phyloP scores from a whole-genome alignment of 371 early-diverging fungal genomes.

The Mucor sp. region DNA sequence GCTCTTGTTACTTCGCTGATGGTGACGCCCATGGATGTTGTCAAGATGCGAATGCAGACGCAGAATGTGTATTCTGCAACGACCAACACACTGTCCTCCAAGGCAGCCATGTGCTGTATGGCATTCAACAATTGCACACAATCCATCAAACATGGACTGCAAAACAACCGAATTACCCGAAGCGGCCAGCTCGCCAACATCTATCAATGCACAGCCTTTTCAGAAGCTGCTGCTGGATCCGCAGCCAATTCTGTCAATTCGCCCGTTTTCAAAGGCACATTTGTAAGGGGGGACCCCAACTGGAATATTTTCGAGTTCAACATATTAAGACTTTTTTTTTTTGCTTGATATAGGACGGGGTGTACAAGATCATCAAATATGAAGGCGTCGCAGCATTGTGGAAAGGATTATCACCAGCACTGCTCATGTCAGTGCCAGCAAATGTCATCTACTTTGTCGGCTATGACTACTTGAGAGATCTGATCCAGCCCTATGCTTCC shows the following conservation, averaged over 20 bases:
- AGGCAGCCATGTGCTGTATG: conserved; percentile 14
- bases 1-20: conserved; percentile 68
- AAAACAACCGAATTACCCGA: conserved; percentile 7
- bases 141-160: conserved; percentile 22
- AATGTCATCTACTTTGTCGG: conserved; percentile 95
- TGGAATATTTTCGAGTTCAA: not conserved
- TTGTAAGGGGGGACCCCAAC: conserved; percentile 22
- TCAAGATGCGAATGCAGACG: conserved; percentile 90
- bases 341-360: conserved; percentile 60
- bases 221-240: conserved; percentile 1
- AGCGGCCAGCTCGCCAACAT: conserved; percentile 20
- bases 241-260: not conserved
- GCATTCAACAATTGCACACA: conserved; percentile 18
- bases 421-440: conserved; percentile 89
- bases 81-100: not conserved
- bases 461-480: conserved; percentile 83
- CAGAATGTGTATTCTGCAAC: conserved; percentile 33
- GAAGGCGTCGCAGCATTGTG: conserved; percentile 84
- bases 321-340: conserved; percentile 6
- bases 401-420: conserved; percentile 86
- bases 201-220: conserved; percentile 28
- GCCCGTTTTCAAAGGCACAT: conserved; percentile 28
- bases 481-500: conserved; percentile 8
- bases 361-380: conserved; percentile 74
- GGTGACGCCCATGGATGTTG: conserved; percentile 93